phyloP scores from a whole-genome alignment of 2,329 filamentous ascomycete genomes.

The Fusarium paranaense region DNA sequence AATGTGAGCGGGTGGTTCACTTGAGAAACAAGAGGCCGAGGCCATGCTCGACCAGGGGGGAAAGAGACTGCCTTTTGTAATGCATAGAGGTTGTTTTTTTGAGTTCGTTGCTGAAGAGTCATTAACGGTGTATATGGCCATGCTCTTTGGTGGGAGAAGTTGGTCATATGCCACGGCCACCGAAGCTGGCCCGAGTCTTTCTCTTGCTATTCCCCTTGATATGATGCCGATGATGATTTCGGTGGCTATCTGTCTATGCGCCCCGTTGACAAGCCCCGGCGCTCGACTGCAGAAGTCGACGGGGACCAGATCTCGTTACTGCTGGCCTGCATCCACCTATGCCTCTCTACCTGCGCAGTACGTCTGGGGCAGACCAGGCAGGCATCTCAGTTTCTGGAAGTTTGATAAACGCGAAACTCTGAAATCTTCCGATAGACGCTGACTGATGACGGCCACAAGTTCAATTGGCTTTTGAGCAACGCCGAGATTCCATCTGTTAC shows the following conservation, averaged over 20 bases:
- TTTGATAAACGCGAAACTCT: neutral
- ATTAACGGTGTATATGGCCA: neutral
- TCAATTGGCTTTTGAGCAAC: slow-evolving; percentile 1
- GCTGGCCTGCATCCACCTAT: neutral
- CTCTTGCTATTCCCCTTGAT: neutral
- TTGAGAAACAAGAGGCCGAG: neutral
- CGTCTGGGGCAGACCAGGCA: neutral
- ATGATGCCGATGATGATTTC: neutral
- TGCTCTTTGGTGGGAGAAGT: neutral
- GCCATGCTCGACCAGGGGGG: neutral
- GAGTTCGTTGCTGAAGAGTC: neutral
- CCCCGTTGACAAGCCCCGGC: neutral
- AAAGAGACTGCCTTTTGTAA: neutral
- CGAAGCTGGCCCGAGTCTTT: neutral
- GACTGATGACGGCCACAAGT: neutral
- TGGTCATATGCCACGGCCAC: neutral
- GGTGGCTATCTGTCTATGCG: neutral
- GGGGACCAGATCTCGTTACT: neutral
- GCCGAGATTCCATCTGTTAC: neutral
- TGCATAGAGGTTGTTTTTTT: neutral
- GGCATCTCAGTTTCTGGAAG: neutral
- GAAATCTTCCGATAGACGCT: neutral
- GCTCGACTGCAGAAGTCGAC: neutral
- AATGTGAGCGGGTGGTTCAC: neutral
- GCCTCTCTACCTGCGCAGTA: neutral